Base-by-base conservation (phyloP, 495 filamentous ascomycete species). In the Penicilliopsis zonata region DNA sequence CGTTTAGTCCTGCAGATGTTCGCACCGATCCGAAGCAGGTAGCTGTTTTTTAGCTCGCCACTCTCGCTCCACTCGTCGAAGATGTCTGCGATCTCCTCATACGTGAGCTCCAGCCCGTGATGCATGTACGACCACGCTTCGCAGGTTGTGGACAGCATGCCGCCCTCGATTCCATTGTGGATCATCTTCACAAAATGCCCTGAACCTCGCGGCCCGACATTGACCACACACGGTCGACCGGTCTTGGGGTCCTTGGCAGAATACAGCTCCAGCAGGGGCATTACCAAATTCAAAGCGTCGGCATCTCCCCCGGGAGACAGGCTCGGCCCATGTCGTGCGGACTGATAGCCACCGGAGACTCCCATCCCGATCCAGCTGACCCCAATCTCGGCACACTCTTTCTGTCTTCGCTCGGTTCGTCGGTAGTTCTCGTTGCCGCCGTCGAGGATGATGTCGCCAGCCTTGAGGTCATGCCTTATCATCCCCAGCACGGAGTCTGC, bases 171-270 rank as follows among this genome's bases (percentile, higher is more conserved):
- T 3, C 78, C 78, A 44, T 84, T 82, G 43, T 85, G 80, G 0
- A 81, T 67, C 76, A 83, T 84, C 51, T 86, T 85, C 20, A 82
- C 76, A 42, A 75, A 83, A 49, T 85, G 74, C 1, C 78, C 79
- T 1, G 69, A 63, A 2, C 80, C 78, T 1, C 70, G 73, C 3
- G 67, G 69, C 0, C 79, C 78, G 41, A 76, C 58, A 8, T 61
- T 61, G 8, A 54, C 70, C 3, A 82, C 77, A 48, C 79, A 85
- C 0, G 76, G 68, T 3, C 53, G 65, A 3, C 74, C 72, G 1
- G 65, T 51, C 40, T 57, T 59, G 10, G 47, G 45, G 37, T 74
- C 74, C 44, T 74, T 79, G 9, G 74, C 77, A 0, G 75, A 65
- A 27, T 80, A 65, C 21, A 59, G 64, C 47, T 72, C 55, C 6